Conservation (phyloP, 2,329 filamentous ascomycete species). For the Stagonosporopsis cucurbitacearum region DNA sequence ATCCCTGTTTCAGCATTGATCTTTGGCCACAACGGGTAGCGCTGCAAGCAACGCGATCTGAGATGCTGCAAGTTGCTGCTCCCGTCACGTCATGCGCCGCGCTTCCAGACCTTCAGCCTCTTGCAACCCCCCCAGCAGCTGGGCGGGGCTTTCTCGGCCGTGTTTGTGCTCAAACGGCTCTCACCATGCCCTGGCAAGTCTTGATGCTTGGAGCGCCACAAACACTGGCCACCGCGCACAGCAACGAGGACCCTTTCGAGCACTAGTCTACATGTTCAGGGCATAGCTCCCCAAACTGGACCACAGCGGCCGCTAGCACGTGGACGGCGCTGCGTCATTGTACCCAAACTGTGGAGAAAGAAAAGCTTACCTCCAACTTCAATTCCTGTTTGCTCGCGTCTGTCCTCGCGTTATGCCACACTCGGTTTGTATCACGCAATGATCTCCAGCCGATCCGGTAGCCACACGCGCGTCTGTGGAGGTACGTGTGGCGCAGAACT, state of each 20-base stretch:
- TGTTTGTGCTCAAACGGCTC: slow-evolving; percentile 2
- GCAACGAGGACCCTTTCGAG: slow-evolving; percentile 19
- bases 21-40: slow-evolving; percentile 19
- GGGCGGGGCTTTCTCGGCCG: slow-evolving; percentile 6
- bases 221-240: slow-evolving; percentile 22
- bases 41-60: slow-evolving; percentile 24
- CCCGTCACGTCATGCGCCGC: slow-evolving; percentile 23
- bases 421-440: slow-evolving; percentile 13
- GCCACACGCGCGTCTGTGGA: slow-evolving; percentile 17
- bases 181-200: slow-evolving; percentile 8
- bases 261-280: slow-evolving; percentile 9
- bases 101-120: slow-evolving; percentile 16
- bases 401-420: slow-evolving; percentile 13
- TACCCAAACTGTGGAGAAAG: slow-evolving; percentile 26
- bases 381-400: slow-evolving; percentile 30
- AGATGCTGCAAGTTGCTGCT: slow-evolving; percentile 12
- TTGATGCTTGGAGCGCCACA: slow-evolving; percentile 19
- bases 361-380: slow-evolving; percentile 33
- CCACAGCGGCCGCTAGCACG: slow-evolving; percentile 24
- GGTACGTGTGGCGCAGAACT: slow-evolving; percentile 12
- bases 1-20: slow-evolving; percentile 29
- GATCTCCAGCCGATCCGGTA: slow-evolving; percentile 19
- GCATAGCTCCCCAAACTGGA: slow-evolving; percentile 18
- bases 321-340: slow-evolving; percentile 37
- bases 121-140: slow-evolving; percentile 1